These are phyloP conservation scores for Fonsecaea monophora DNA, from an alignment of 2,329 filamentous ascomycete genomes.

Conservation along the genomic window DNA sequence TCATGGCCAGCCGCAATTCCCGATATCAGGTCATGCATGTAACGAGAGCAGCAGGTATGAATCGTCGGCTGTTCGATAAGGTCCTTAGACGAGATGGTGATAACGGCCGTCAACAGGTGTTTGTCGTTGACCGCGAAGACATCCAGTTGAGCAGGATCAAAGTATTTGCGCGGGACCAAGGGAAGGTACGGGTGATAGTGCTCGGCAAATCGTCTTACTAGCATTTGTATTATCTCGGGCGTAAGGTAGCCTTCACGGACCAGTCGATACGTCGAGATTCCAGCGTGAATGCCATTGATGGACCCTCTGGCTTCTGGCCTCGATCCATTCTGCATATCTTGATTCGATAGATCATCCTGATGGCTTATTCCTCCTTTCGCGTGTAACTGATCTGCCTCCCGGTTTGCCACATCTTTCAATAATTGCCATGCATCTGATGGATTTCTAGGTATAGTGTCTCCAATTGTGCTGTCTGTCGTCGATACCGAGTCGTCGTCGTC, in stretches of 20 bases:
- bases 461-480: slow-evolving; percentile 47
- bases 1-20: slow-evolving; percentile 70
- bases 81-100: slow-evolving; percentile 75
- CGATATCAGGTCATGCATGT: slow-evolving; percentile 74
- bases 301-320: slow-evolving; percentile 33
- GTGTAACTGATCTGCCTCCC: slow-evolving; percentile 40
- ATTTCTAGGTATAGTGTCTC: slow-evolving; percentile 52
- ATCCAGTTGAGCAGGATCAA: slow-evolving; percentile 61
- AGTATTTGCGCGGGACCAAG: slow-evolving; percentile 67
- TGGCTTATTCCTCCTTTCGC: slow-evolving; percentile 36
- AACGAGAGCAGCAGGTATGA: slow-evolving; percentile 69
- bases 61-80: slow-evolving; percentile 68
- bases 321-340: slow-evolving; percentile 37
- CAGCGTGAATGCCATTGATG: slow-evolving; percentile 43
- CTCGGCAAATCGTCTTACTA: slow-evolving; percentile 66
- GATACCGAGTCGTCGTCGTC: slow-evolving; percentile 51
- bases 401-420: slow-evolving; percentile 53
- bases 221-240: slow-evolving; percentile 58
- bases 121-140: slow-evolving; percentile 67
- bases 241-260: slow-evolving; percentile 55
- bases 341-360: slow-evolving; percentile 39
- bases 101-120: slow-evolving; percentile 71
- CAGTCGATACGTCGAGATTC: slow-evolving; percentile 52
- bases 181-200: slow-evolving; percentile 75
- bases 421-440: slow-evolving; percentile 59